These are phyloP conservation scores for Brassica nigra DNA, from an alignment of 345 rosid genomes.

Conservation along the genomic window DNA sequence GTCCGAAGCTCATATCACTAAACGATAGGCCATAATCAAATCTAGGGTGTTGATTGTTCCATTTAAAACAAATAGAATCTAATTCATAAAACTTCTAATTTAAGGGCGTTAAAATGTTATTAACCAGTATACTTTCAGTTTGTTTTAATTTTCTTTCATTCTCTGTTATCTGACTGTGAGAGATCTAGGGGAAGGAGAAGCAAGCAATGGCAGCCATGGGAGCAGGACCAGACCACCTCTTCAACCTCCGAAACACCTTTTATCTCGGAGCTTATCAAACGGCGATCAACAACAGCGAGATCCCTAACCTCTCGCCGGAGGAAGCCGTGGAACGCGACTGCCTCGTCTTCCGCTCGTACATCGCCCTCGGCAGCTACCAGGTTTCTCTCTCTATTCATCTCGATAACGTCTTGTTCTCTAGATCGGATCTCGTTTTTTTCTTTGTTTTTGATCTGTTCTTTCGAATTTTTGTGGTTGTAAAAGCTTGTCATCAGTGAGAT, in stretches of 20 bases:
- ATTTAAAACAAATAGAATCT: neutral
- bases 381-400: constrained; percentile 34
- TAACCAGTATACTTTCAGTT: neutral
- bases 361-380: constrained; percentile 92
- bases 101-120: neutral
- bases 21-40: neutral
- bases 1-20: neutral
- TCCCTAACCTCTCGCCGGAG: constrained; percentile 74
- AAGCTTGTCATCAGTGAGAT: constrained; percentile 93
- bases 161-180: constrained; percentile 8
- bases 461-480: constrained; percentile 2
- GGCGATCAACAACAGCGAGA: constrained; percentile 88
- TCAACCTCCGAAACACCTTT: constrained; percentile 78
- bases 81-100: neutral
- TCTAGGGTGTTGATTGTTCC: neutral
- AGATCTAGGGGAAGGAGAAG: constrained; percentile 40
- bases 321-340: constrained; percentile 84
- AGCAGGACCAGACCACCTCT: constrained; percentile 84
- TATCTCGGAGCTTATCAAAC: constrained; percentile 90
- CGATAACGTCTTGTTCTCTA: neutral
- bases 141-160: neutral
- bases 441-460: neutral
- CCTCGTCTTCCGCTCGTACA: constrained; percentile 88
- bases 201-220: constrained; percentile 38
- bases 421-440: neutral